These are phyloP conservation scores for Verticillium albo-atrum DNA, from an alignment of 2,329 filamentous ascomycete species.

Conservation along the genomic window DNA sequence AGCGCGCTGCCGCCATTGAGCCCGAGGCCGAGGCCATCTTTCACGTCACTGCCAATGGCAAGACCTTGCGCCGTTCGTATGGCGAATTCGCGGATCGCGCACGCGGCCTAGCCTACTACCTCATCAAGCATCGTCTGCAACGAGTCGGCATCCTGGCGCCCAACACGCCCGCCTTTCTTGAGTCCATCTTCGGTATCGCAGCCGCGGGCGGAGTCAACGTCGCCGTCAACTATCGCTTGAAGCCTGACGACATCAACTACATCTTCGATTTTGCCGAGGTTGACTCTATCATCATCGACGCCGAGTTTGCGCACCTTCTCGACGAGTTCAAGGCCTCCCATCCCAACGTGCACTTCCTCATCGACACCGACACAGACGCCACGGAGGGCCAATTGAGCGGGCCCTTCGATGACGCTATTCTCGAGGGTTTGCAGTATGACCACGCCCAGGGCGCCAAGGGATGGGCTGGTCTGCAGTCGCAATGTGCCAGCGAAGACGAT, in stretches of 20 bases:
- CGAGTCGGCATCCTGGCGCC: conserved; percentile 82
- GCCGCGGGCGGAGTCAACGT: conserved; percentile 78
- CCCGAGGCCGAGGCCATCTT: conserved; percentile 80
- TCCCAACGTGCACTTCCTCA: conserved; percentile 63
- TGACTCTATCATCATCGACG: conserved; percentile 81
- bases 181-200: conserved; percentile 82
- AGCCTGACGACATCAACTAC: conserved; percentile 81
- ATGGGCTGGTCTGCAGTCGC: conserved; percentile 72
- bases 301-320: conserved; percentile 71
- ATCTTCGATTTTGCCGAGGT: conserved; percentile 86
- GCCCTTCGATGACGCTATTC: conserved; percentile 76
- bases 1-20: conserved; percentile 82
- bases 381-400: conserved; percentile 70
- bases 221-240: conserved; percentile 59
- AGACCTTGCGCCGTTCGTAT: conserved; percentile 72
- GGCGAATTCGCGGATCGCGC: conserved; percentile 80
- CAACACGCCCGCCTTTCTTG: conserved; percentile 92
- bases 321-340: conserved; percentile 58
- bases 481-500: conserved; percentile 71
- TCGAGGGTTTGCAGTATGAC: conserved; percentile 76
- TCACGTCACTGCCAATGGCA: conserved; percentile 76
- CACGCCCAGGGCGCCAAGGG: conserved; percentile 58
- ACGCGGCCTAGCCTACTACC: conserved; percentile 80
- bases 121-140: conserved; percentile 68
- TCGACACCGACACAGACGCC: conserved; percentile 79